Base-by-base conservation (phyloP, 2,329 filamentous ascomycete genomes). In the Blastomyces percursus region DNA sequence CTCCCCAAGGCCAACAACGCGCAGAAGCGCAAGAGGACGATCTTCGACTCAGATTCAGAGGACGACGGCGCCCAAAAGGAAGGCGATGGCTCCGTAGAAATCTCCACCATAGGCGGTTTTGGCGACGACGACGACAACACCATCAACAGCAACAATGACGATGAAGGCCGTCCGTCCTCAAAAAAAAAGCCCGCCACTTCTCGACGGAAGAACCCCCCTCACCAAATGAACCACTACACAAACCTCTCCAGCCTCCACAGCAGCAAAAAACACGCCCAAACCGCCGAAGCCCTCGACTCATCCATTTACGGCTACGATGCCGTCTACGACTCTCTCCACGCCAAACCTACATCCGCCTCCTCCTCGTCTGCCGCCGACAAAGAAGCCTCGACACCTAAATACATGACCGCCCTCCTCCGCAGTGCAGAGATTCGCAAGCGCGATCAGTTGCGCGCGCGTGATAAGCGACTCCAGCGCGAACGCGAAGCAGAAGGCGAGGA, bases 401-500 rank as follows among this genome's bases (percentile, higher is more conserved):
- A 87, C 72, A 86, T 87, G 78, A 78, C 78, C 57, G 79, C 79
- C 40, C 73, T 87, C 19, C 76, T 86, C 42, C 79, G 81, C 42
- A 83, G 84, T 21, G 84, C 85, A 2, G 82, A 85, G 64, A 74
- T 82, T 40, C 81, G 85, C 12, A 86, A 87, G 70, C 82, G 85
- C 58, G 85, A 87, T 68, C 83, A 85, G 66, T 72, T 84, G 59
- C 79, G 84, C 8, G 85, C 85, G 21, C 78, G 80, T 44, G 85
- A 87, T 70, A 84, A 85, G 65, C 70, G 84, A 63, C 69, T 87
- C 14, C 80, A 83, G 60, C 79, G 79, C 63, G 85, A 87, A 69
- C 79, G 85, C 35, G 85, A 87, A 67, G 81, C 80, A 0, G 85
- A 87, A 69, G 85, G 84, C n/a, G 85, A 87, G 58, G 83, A 84